Base-by-base conservation (phyloP, 1,284 basidiomycete genomes). In the Apiotrichum brassicae region DNA sequence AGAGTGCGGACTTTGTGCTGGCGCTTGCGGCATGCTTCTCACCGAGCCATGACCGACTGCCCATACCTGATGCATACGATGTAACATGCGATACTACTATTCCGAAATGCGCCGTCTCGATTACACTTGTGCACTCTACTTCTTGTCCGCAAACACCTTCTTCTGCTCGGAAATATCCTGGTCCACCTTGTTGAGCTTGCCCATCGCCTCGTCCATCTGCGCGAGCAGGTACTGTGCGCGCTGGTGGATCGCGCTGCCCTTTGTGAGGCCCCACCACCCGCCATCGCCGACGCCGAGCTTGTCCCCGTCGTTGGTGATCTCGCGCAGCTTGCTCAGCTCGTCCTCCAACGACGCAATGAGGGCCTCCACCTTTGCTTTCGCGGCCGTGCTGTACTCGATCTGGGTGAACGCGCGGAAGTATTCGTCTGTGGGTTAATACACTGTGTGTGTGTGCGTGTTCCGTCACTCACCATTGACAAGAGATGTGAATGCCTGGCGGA, bases 401-500 rank as follows among this genome's bases (percentile, higher is more conserved):
- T 91, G 87, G 71, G 89, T 86, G 0, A 80, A 82, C 2, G 91
- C 87, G 59, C 78, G 77, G 76, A 97, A 97, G 35, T 87, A 76
- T 2, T 78, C 69, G 66, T 97, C 92, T 86, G 48, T 7, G 24
- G 36, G 13, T 28, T 16, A 12, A 13, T 1, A 16, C 3, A 7
- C 13, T 12, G 18, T 18, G 19, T 42, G 36, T 33, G 8, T 26
- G 33, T 22, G 14, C 28, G 38, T 6, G 51, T 48, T 22, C 38
- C 24, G 20, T n/a, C 22, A 64, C 78, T 46, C 59, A 86, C 87
- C 87, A 43, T 82, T 75, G 0, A 88, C 84, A 2, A 97, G 78
- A 28, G 81, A 77, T 58, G 86, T 78, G 68, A 97, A 97, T 3
- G 90, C 90, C 65, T 83, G 85, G 70, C 80, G 80, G 68, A 89